phyloP scores from a whole-genome alignment of 2,329 filamentous ascomycete genomes.

The Trichoderma arundinaceum region DNA sequence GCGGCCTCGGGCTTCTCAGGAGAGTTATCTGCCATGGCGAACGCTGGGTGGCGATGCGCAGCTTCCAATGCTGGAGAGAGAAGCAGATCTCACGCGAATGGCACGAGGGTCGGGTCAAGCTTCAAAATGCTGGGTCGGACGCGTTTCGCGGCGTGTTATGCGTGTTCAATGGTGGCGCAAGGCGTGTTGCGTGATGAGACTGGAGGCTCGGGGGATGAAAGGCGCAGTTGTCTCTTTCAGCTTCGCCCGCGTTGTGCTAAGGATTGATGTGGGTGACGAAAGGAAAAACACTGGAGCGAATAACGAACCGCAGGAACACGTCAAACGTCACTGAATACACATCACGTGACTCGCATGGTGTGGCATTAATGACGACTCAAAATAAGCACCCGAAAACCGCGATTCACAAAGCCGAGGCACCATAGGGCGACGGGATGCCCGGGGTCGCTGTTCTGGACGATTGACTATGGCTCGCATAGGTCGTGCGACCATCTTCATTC shows the following conservation, averaged over 20 bases:
- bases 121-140: slow-evolving; percentile 32
- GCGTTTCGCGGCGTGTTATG: slow-evolving; percentile 36
- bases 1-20: slow-evolving; percentile 46
- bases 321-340: slow-evolving; percentile 45
- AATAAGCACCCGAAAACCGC: slow-evolving; percentile 28
- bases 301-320: slow-evolving; percentile 43
- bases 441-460: slow-evolving; percentile 11
- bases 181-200: slow-evolving; percentile 41
- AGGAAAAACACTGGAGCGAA: slow-evolving; percentile 45
- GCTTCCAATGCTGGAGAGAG: slow-evolving; percentile 28
- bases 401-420: slow-evolving; percentile 27
- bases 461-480: slow-evolving; percentile 7
- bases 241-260: slow-evolving; percentile 44
- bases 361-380: slow-evolving; percentile 25
- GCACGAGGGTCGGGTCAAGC: slow-evolving; percentile 30
- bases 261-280: slow-evolving; percentile 44
- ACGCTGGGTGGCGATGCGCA: slow-evolving; percentile 36
- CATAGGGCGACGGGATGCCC: slow-evolving; percentile 12
- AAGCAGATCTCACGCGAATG: slow-evolving; percentile 30
- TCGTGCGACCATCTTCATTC: slow-evolving; percentile 22
- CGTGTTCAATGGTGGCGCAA: slow-evolving; percentile 42
- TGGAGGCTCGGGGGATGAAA: slow-evolving; percentile 40
- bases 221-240: slow-evolving; percentile 44
- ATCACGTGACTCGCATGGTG: slow-evolving; percentile 43
- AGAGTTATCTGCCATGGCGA: slow-evolving; percentile 49